Percentiles rank a stretch among this genome's conserved stretches.
These are phyloP conservation scores for Phytophthora tubulina DNA, from an alignment of 352 stramenopile genomes.

Conservation along the genomic window DNA sequence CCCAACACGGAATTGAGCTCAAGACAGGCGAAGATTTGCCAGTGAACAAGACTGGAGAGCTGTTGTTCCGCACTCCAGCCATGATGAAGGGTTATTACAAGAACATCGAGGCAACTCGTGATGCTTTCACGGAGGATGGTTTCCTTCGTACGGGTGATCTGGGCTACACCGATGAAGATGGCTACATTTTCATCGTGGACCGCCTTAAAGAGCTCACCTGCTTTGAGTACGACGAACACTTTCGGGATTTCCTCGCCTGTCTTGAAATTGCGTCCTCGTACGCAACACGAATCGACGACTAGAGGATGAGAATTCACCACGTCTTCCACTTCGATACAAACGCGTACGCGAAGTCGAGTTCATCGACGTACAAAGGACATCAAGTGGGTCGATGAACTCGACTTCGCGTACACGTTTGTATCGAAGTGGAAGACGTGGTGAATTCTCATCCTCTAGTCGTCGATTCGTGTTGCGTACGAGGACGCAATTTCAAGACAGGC, in stretches of 20 bases:
- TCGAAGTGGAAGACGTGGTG: conserved; percentile 93
- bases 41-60: conserved; percentile 58
- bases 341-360: too few species aligned
- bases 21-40: conserved; percentile 44
- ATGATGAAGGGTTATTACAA: conserved; percentile 60
- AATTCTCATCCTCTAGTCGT: conserved; percentile 75
- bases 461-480: conserved; percentile 77
- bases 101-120: conserved; percentile 79
- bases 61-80: conserved; percentile 64
- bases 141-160: conserved; percentile 92
- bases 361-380: conserved; percentile 95
- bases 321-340: conserved; percentile 94
- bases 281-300: conserved; percentile 81
- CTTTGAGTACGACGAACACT: conserved; percentile 89
- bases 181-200: conserved; percentile 92
- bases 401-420: too few species aligned
- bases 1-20: conserved; percentile 47
- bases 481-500: conserved; percentile 61
- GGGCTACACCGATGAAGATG: conserved; percentile 91
- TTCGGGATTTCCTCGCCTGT: conserved; percentile 89
- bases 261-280: conserved; percentile 57
- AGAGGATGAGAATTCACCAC: conserved; percentile 80
- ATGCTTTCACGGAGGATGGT: conserved; percentile 73
- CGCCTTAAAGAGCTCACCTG: conserved; percentile 88
- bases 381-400: too few species aligned